phyloP scores from a whole-genome alignment of 179 eudicot genomes.

The Beta macrorhiza region DNA sequence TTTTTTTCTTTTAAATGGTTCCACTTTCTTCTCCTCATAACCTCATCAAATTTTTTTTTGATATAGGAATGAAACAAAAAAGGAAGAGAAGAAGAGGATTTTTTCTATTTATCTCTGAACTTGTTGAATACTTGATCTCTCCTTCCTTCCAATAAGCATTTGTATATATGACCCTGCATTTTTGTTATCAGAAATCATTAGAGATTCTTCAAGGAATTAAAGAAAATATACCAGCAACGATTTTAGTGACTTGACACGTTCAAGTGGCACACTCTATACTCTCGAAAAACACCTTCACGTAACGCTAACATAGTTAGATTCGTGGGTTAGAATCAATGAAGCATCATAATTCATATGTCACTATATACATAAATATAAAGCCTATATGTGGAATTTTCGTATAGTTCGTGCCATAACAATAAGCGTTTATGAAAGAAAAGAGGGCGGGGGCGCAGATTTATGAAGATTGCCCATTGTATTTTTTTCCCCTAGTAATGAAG shows the following conservation, averaged over 20 bases:
- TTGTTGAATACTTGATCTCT: neutral
- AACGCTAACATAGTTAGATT: too few relatives aligned
- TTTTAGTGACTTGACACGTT: too few relatives aligned
- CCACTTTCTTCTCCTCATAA: conserved; percentile 8
- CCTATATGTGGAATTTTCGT: too few relatives aligned
- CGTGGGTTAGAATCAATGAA: too few relatives aligned
- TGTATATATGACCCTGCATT: conserved; percentile 18
- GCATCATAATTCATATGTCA: too few relatives aligned
- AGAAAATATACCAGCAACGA: neutral
- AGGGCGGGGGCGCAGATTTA: neutral
- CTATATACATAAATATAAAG: too few relatives aligned
- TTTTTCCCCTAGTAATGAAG: neutral
- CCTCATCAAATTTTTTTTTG: neutral
- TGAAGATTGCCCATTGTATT: conserved; percentile 12
- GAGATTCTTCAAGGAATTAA: neutral
- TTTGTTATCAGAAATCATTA: neutral
- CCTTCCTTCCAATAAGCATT: conserved; percentile 4
- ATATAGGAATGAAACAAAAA: neutral
- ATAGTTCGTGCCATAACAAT: too few relatives aligned
- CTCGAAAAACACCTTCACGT: too few relatives aligned
- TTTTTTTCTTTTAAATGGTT: neutral
- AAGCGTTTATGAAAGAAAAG: neutral
- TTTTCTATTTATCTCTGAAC: neutral
- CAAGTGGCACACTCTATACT: too few relatives aligned
- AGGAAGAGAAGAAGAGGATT: neutral